A percentile compares a stretch with the other conserved stretches of the same genome.
phyloP scores from a whole-genome alignment of 441 rosid genomes.

The Geranium incanum region DNA sequence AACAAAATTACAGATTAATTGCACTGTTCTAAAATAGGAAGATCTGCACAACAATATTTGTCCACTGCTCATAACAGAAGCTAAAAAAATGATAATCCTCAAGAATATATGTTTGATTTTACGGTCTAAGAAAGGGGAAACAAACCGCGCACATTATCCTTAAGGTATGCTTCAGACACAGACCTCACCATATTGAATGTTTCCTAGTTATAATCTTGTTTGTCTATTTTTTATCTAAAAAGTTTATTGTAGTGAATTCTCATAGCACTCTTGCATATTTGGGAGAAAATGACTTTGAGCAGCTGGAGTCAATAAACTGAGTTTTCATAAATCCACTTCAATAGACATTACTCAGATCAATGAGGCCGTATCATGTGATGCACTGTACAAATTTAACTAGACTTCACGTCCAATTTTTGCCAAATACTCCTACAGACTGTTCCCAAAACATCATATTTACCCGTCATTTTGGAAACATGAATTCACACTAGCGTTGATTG shows the following conservation, averaged over 20 bases:
- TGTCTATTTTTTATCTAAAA: background rate
- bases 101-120: background rate
- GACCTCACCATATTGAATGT: background rate
- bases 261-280: background rate
- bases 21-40: background rate
- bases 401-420: background rate
- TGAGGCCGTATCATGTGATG: background rate
- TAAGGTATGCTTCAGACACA: constrained; percentile 5
- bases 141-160: constrained; percentile 1
- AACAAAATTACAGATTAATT: background rate
- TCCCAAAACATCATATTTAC: constrained; percentile 3
- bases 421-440: background rate
- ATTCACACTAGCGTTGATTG: background rate
- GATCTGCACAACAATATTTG: background rate
- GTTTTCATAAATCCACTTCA: background rate
- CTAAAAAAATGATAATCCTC: background rate
- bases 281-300: background rate
- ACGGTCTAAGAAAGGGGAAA: background rate
- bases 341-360: background rate
- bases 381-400: background rate
- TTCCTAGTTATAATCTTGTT: constrained; percentile 1
- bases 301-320: constrained; percentile 3
- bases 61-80: background rate
- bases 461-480: background rate
- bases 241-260: background rate